These are phyloP conservation scores for Tetrapisispora phaffii DNA, from an alignment of 805 yeast species.

Conservation along the genomic window DNA sequence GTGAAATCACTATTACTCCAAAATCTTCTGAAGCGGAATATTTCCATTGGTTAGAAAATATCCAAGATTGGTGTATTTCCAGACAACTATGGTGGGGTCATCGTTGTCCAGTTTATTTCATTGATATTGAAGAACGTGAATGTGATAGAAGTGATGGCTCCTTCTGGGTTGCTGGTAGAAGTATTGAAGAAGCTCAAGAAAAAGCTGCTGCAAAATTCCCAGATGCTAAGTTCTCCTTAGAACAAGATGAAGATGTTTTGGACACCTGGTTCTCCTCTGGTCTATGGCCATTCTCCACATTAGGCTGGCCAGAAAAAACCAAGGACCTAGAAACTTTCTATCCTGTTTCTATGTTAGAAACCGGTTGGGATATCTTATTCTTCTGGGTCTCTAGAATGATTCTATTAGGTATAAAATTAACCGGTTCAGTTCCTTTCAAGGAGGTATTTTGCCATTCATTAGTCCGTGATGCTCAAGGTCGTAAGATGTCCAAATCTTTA, in stretches of 20 bases:
- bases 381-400: constrained; percentile 99
- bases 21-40: constrained; percentile 86
- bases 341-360: constrained; percentile 91
- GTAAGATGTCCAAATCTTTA: constrained; percentile 95
- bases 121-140: constrained; percentile 63
- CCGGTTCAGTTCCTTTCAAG: constrained; percentile 84
- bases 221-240: constrained; percentile 56
- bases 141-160: constrained; percentile 52
- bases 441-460: constrained; percentile 98
- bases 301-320: constrained; percentile 88
- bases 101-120: constrained; percentile 92
- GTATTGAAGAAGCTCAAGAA: constrained; percentile 67
- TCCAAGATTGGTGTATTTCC: constrained; percentile 99
- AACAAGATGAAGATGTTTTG: constrained; percentile 95
- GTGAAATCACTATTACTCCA: constrained; percentile 75
- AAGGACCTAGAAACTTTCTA: constrained; percentile 66
- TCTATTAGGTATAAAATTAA: constrained; percentile 77
- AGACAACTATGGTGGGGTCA: constrained; percentile 96
- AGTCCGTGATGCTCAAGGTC: constrained; percentile 98
- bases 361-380: constrained; percentile 98
- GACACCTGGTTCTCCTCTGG: constrained; percentile 99
- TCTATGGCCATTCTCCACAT: constrained; percentile 92
- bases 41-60: constrained; percentile 89
- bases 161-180: constrained; percentile 89
- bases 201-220: constrained; percentile 75